These are phyloP conservation scores for Lachancea lanzarotensis DNA, from an alignment of 805 yeast species.

Conservation along the genomic window DNA sequence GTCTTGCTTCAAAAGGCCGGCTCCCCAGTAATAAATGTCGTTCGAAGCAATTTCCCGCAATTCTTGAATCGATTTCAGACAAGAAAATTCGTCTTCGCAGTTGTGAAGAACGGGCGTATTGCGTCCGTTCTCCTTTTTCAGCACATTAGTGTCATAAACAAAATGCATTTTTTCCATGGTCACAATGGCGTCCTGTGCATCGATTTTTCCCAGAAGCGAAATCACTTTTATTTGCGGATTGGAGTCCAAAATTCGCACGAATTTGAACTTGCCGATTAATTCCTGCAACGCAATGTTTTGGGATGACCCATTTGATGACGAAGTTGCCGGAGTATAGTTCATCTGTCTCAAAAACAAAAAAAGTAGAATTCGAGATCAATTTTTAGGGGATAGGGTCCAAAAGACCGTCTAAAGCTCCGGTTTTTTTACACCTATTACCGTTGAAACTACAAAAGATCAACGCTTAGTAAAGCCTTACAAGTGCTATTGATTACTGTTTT, in stretches of 20 bases:
- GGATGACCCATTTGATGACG: neutral
- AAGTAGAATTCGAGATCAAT: neutral
- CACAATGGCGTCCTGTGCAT: slow-evolving; percentile 55
- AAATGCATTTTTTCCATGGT: slow-evolving; percentile 71
- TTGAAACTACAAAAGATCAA: too few relatives aligned
- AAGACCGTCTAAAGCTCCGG: neutral
- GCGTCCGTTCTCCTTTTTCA: slow-evolving; percentile 9
- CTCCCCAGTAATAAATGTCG: slow-evolving; percentile 83
- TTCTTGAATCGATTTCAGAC: slow-evolving; percentile 26
- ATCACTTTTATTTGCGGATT: slow-evolving; percentile 63
- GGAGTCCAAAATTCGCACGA: slow-evolving; percentile 41
- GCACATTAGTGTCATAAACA: slow-evolving; percentile 27
- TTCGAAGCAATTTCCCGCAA: slow-evolving; percentile 49
- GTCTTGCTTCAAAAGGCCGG: slow-evolving; percentile 43
- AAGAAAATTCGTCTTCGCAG: slow-evolving; percentile 27
- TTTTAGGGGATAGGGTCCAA: neutral
- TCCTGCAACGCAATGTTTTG: neutral
- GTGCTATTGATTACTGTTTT: too few relatives aligned
- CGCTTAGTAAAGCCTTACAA: too few relatives aligned
- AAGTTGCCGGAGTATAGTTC: slow-evolving; percentile 1
- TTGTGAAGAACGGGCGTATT: slow-evolving; percentile 19
- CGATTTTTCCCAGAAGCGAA: slow-evolving; percentile 64
- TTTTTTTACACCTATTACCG: too few relatives aligned
- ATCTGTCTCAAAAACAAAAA: neutral
- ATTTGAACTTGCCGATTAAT: slow-evolving; percentile 39